Evolutionary conservation across 164 flowering plant genomes (phyloP).

Genomic region (Akebia trifoliata): DNA sequence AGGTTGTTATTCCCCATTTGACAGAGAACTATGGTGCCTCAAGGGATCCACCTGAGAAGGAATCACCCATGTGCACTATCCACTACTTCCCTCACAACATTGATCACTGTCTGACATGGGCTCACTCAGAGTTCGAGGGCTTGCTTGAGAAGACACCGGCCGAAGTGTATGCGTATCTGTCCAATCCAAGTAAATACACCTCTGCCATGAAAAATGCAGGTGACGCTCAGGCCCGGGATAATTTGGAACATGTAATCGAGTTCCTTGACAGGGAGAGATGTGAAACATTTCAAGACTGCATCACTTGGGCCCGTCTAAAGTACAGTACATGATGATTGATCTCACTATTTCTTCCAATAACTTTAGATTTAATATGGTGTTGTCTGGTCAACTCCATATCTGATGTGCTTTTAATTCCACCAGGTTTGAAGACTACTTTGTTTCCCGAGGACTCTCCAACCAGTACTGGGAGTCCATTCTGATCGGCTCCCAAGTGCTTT

Average conservation of each 20-base stretch:
- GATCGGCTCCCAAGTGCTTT: background rate
- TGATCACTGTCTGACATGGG: conserved; percentile 94
- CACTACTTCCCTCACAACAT: conserved; percentile 92
- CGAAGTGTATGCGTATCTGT: conserved; percentile 72
- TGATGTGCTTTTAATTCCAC: conserved; percentile 10
- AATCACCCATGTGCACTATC: conserved; percentile 94
- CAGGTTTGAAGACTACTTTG: conserved; percentile 85
- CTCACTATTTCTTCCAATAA: too few relatives aligned
- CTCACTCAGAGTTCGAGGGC: conserved; percentile 90
- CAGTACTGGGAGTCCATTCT: background rate
- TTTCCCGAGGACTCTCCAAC: conserved; percentile 10
- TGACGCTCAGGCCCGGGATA: conserved; percentile 86
- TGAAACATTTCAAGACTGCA: conserved; percentile 71
- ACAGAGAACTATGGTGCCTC: conserved; percentile 90
- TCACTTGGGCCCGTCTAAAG: conserved; percentile 84
- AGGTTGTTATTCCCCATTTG: conserved; percentile 86
- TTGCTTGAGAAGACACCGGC: conserved; percentile 89
- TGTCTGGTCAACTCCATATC: too few relatives aligned
- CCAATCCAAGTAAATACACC: conserved; percentile 59
- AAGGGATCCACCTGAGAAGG: conserved; percentile 89
- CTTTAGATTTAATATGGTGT: too few relatives aligned
- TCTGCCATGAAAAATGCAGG: conserved; percentile 64
- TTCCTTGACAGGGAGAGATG: conserved; percentile 74
- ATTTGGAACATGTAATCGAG: conserved; percentile 71
- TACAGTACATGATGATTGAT: too few relatives aligned